Evolutionary conservation across 345 rosid species (phyloP), one percentile per base, ranked within the genome.

Genomic region (Crucihimalaya himalaica): DNA sequence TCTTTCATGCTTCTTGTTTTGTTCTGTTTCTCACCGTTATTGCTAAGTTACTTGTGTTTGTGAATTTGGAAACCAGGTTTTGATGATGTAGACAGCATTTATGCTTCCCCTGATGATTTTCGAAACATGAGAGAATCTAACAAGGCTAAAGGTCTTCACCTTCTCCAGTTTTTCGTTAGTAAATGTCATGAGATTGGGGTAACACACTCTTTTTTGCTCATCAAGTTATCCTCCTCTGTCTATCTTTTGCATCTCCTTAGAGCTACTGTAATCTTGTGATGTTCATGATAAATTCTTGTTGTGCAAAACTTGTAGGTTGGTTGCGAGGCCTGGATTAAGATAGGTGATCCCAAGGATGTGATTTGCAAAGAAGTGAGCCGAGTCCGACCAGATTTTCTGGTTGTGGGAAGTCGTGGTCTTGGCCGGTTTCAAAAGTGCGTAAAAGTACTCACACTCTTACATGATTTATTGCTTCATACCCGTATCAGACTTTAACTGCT

Each of bases 361-460:
- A 89, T 95, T 65, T 92, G 99, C 79, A 86, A 74, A 52, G 97
- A 95, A 80, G 99, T 90, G 70, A 85, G 35, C n/a, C 79, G 96
- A 4, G 85, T 90, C 79, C 83, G 72, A 23, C 98, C 98, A 5
- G 99, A 95, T 85, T 65, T 90, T 21, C 89, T 95, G 15, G 94
- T 95, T n/a, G 82, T 92, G 39, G 98, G 98, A 73, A 81, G 97
- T 68, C 78, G 99, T 58, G 97, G 96, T 43, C 97, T 95, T 25
- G 97, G 97, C 64, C 89, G 96, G 21, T 95, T 90, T 58, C 98
- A 89, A 74, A 88, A 96, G 98, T 89, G 79, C 58, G 75, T 54
- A 9, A 8, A 43, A n/a, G 27, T 46, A 20, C 74, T 47, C 45
- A 51, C n/a, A 15, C 42, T 19, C 3, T 14, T 71, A 27, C 64